phyloP scores from a whole-genome alignment of 768 basidiomycete species.

The Tricholoma bakamatsutake region DNA sequence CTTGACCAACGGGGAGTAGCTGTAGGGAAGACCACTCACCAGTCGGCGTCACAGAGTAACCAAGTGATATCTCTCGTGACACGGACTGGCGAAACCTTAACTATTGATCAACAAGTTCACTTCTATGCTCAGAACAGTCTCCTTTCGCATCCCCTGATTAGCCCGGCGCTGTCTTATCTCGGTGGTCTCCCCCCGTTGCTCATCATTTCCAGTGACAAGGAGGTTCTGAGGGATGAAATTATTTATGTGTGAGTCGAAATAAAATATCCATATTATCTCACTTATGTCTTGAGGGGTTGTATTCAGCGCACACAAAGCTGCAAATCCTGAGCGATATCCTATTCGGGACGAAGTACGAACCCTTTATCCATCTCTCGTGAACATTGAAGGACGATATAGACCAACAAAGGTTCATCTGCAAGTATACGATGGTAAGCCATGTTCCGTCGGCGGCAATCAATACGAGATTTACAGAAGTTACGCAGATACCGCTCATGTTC shows the following conservation, averaged over 20 bases:
- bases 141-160: conserved; percentile 76
- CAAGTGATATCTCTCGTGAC: conserved; percentile 43
- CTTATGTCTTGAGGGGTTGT: not conserved
- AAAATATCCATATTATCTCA: not conserved
- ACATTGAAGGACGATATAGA: conserved; percentile 45
- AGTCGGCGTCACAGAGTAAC: conserved; percentile 26
- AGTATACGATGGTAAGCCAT: conserved; percentile 74
- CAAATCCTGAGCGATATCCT: conserved; percentile 67
- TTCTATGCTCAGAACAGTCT: conserved; percentile 80
- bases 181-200: conserved; percentile 88
- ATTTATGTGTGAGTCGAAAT: conserved; percentile 63
- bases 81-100: conserved; percentile 45
- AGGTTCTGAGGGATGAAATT: conserved; percentile 89
- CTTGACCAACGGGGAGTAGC: conserved; percentile 24
- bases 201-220: conserved; percentile 82
- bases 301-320: conserved; percentile 83
- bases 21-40: conserved; percentile 44
- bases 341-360: conserved; percentile 36
- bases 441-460: not conserved
- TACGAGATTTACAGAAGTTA: conserved; percentile 14
- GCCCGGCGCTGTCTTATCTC: conserved; percentile 73
- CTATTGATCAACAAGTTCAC: conserved; percentile 70
- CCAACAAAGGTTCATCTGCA: conserved; percentile 87
- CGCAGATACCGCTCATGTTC: conserved; percentile 63
- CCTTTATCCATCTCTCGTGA: conserved; percentile 52